phyloP scores from a whole-genome alignment of 352 stramenopile species.

The Paralagenidium karlingii region DNA sequence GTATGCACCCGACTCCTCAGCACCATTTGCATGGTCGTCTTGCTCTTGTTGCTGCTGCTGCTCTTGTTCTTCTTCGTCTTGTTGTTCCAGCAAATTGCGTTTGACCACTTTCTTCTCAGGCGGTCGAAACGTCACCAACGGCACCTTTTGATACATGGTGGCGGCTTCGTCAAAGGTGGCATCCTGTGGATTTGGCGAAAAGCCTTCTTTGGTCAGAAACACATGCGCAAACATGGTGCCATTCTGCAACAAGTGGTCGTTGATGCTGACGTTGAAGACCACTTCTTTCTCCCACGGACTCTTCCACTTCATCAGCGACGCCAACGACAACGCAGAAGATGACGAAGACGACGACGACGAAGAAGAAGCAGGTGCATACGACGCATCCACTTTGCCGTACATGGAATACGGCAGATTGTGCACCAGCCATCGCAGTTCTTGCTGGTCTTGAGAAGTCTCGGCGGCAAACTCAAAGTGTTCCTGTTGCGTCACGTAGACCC shows the following conservation, averaged over 20 bases:
- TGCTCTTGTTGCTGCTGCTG: neutral
- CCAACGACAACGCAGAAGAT: too few relatives aligned
- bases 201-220: constrained; percentile 61
- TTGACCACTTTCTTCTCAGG: constrained; percentile 62
- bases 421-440: constrained; percentile 47
- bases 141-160: constrained; percentile 37
- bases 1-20: constrained; percentile 17
- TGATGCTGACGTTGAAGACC: constrained; percentile 73
- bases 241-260: constrained; percentile 29
- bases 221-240: constrained; percentile 78
- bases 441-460: constrained; percentile 18
- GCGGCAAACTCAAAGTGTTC: constrained; percentile 33
- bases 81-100: too few relatives aligned
- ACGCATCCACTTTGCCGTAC: constrained; percentile 19
- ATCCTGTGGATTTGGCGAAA: constrained; percentile 57
- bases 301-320: constrained; percentile 19
- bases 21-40: constrained; percentile 3
- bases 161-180: constrained; percentile 34
- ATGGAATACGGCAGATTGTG: constrained; percentile 40
- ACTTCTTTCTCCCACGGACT: constrained; percentile 20
- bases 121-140: constrained; percentile 67
- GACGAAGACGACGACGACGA: too few relatives aligned
- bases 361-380: too few relatives aligned
- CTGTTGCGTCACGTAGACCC: constrained; percentile 51
- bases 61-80: constrained; percentile 7